These are phyloP conservation scores for Phytophthora rubi DNA, from an alignment of 352 stramenopile genomes.

Conservation along the genomic window DNA sequence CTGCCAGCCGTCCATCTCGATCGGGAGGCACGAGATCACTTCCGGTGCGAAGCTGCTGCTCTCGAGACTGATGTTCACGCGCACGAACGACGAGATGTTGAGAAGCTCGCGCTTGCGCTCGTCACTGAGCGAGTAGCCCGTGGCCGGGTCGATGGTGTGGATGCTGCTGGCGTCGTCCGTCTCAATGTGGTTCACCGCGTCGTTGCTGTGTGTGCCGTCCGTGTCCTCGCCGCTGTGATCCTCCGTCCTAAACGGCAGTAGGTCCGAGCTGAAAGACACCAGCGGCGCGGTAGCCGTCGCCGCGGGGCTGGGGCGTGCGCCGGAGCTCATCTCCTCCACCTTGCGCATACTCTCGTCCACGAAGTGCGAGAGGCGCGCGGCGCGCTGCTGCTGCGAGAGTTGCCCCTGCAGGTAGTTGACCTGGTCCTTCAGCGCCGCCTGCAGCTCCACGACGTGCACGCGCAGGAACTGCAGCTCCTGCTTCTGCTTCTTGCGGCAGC, in stretches of 20 bases:
- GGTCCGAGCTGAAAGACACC: constrained; percentile 39
- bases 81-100: constrained; percentile 78
- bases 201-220: constrained; percentile 45
- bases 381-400: constrained; percentile 50
- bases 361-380: constrained; percentile 60
- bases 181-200: constrained; percentile 61
- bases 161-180: constrained; percentile 59
- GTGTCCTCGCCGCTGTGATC: constrained; percentile 58
- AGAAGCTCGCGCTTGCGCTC: constrained; percentile 69
- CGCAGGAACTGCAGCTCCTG: constrained; percentile 87
- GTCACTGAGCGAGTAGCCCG: constrained; percentile 67
- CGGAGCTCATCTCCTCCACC: constrained; percentile 84
- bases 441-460: constrained; percentile 82
- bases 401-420: constrained; percentile 51
- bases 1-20: constrained; percentile 89
- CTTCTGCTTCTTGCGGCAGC: constrained; percentile 90
- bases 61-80: constrained; percentile 84
- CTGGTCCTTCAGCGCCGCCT: constrained; percentile 73
- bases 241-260: constrained; percentile 38
- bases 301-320: constrained; percentile 39
- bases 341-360: constrained; percentile 74
- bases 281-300: constrained; percentile 30
- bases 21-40: constrained; percentile 86
- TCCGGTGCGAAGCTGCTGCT: constrained; percentile 84
- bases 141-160: constrained; percentile 59